These are phyloP conservation scores for Xylariaceae sp. DNA, from an alignment of 2,329 filamentous ascomycete genomes.

Conservation along the genomic window DNA sequence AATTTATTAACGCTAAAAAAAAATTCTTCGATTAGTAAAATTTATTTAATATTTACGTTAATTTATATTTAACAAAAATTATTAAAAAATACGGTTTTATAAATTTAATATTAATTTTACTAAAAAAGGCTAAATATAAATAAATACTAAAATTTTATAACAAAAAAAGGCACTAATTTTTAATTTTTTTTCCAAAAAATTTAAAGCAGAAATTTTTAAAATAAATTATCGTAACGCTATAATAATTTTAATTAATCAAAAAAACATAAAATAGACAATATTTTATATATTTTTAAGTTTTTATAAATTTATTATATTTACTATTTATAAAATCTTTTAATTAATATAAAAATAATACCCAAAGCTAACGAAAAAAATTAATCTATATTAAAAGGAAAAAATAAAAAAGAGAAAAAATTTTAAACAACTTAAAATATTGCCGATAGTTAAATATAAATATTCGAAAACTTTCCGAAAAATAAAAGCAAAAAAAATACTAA, in stretches of 20 bases:
- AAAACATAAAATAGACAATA: neutral
- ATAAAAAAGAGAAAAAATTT: neutral
- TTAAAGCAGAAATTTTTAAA: neutral
- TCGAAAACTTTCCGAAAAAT: neutral
- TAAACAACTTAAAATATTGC: neutral
- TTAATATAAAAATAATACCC: neutral
- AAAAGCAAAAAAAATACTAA: neutral
- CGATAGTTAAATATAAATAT: neutral
- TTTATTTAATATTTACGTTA: neutral
- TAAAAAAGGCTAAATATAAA: neutral
- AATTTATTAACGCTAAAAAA: neutral
- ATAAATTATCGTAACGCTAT: neutral
- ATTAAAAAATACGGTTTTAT: neutral
- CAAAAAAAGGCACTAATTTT: neutral
- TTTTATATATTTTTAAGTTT: neutral
- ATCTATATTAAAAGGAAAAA: neutral
- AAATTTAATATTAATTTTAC: neutral
- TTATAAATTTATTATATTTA: neutral
- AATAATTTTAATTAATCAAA: neutral
- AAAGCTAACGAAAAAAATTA: neutral
- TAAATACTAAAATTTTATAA: neutral
- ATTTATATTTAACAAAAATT: neutral
- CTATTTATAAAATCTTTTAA: neutral
- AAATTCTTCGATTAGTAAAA: neutral
- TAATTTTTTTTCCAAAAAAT: neutral